These are phyloP conservation scores for Penstemon barbatus DNA, from an alignment of 257 asterid species.

Conservation along the genomic window DNA sequence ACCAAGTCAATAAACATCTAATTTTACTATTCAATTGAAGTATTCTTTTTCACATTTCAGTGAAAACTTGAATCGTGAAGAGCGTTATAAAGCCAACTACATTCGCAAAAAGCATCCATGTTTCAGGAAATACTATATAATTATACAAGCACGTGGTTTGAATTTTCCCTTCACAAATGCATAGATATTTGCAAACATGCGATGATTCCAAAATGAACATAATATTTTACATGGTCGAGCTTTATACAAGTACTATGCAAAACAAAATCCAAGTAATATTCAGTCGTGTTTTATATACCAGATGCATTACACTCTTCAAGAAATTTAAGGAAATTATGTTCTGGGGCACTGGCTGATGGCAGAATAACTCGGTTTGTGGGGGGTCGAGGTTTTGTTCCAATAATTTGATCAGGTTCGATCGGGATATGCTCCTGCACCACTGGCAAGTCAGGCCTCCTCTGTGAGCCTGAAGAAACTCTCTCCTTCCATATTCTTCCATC, in stretches of 20 bases:
- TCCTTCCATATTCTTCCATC: constrained; percentile 99
- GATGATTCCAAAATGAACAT: too few relatives aligned
- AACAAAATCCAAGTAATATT: neutral
- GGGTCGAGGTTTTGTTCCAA: constrained; percentile 26
- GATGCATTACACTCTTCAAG: constrained; percentile 49
- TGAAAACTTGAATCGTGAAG: too few relatives aligned
- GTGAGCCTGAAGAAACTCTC: constrained; percentile 61
- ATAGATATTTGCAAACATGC: neutral
- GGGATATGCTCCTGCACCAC: constrained; percentile 47
- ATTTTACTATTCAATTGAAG: too few relatives aligned
- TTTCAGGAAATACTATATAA: too few relatives aligned
- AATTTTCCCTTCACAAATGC: constrained; percentile 14
- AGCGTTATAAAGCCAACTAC: too few relatives aligned
- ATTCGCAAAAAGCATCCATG: too few relatives aligned
- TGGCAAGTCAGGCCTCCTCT: constrained; percentile 43
- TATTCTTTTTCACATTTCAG: too few relatives aligned
- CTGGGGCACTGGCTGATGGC: constrained; percentile 61
- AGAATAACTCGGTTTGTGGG: constrained; percentile 43
- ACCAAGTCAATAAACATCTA: too few relatives aligned
- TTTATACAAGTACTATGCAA: constrained; percentile 16
- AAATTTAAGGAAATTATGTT: constrained; percentile 44
- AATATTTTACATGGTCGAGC: neutral
- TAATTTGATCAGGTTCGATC: constrained; percentile 31
- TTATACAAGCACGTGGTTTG: neutral
- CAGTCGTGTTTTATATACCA: constrained; percentile 15